Conservation (phyloP, 371 early-diverging fungal genomes). For the Rhizopus arrhizus region DNA sequence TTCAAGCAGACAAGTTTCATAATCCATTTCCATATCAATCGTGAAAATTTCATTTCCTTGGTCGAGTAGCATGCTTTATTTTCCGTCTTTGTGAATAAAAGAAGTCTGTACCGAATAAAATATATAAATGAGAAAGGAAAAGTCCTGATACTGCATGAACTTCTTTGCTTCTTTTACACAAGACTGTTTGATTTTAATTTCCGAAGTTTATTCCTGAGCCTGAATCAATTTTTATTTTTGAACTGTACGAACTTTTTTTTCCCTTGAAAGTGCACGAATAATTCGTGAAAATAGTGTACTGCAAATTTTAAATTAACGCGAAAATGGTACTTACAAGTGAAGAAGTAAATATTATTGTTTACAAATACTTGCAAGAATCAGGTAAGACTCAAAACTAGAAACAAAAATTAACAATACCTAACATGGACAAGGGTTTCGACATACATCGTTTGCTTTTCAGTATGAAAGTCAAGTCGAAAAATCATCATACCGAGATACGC, state of each 20-base stretch:
- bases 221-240: too few species aligned
- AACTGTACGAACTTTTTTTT: neutral
- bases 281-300: neutral
- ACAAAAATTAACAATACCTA: neutral
- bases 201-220: too few species aligned
- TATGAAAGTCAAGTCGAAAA: constrained; percentile 84
- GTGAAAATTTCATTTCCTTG: too few species aligned
- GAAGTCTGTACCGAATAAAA: too few species aligned
- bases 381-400: constrained; percentile 50
- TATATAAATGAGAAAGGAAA: too few species aligned
- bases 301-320: neutral
- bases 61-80: too few species aligned
- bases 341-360: constrained; percentile 93
- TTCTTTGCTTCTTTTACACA: neutral
- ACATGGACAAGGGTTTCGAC: constrained; percentile 74
- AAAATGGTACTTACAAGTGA: constrained; percentile 82
- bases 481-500: constrained; percentile 62
- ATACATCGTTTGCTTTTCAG: constrained; percentile 88
- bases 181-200: neutral
- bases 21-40: too few species aligned
- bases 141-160: too few species aligned
- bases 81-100: too few species aligned
- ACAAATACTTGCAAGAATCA: constrained; percentile 90
- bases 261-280: too few species aligned
- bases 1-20: too few species aligned